These are phyloP conservation scores for Geotrichum reessii DNA, from an alignment of 1,139 yeast genomes.

Conservation along the genomic window DNA sequence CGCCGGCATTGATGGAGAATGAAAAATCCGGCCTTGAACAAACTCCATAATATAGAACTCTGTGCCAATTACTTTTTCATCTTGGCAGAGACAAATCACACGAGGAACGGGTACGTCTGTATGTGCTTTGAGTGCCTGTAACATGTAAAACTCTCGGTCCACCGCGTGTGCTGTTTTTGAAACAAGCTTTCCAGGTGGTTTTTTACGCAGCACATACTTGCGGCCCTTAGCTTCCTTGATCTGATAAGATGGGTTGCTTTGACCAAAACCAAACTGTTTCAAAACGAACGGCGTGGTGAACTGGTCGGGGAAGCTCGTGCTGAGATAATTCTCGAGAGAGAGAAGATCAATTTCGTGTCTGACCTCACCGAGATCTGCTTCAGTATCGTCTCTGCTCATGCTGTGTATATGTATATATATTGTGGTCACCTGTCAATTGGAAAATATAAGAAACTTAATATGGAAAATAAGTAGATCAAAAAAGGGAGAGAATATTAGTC, in stretches of 20 bases:
- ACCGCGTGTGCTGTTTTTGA: slow-evolving; percentile 61
- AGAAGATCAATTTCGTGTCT: slow-evolving; percentile 41
- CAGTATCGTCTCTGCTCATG: slow-evolving; percentile 31
- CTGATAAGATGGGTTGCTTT: slow-evolving; percentile 61
- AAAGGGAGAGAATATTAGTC: neutral
- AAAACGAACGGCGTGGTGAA: slow-evolving; percentile 26
- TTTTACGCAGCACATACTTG: slow-evolving; percentile 51
- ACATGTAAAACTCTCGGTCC: slow-evolving; percentile 55
- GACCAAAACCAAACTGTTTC: slow-evolving; percentile 59
- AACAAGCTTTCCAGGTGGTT: slow-evolving; percentile 55
- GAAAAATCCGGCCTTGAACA: slow-evolving; percentile 54
- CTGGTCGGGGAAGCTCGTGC: slow-evolving; percentile 14
- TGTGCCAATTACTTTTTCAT: slow-evolving; percentile 64
- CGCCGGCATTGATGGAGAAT: slow-evolving; percentile 48
- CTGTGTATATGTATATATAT: neutral
- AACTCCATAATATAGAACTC: slow-evolving; percentile 62
- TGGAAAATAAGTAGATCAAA: neutral
- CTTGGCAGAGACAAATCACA: slow-evolving; percentile 60
- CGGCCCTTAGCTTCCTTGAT: slow-evolving; percentile 42
- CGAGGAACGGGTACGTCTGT: slow-evolving; percentile 52
- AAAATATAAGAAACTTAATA: neutral
- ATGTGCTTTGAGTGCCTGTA: slow-evolving; percentile 38
- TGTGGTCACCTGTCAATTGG: neutral
- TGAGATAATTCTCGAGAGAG: slow-evolving; percentile 33
- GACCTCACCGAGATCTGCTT: slow-evolving; percentile 34